Evolutionary conservation across 1,139 yeast species (phyloP).

Genomic region (Candida neerlandica): DNA sequence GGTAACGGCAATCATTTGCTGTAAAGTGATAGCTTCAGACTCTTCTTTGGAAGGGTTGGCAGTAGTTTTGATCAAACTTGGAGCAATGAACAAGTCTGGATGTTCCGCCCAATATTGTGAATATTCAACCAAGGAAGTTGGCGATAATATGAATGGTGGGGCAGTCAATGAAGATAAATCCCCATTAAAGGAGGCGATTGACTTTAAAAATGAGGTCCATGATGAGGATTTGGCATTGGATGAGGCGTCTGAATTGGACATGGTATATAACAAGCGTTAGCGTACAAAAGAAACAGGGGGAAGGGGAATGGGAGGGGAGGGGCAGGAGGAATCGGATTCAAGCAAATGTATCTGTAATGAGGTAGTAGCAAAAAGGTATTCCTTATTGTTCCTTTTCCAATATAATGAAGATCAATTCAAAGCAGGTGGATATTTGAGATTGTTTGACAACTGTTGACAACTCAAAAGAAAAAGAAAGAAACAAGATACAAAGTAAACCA

Average conservation of each 20-base stretch:
- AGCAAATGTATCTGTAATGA: background rate
- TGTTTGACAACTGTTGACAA: background rate
- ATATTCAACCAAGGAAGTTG: constrained; percentile 86
- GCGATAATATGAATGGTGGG: constrained; percentile 95
- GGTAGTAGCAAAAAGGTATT: background rate
- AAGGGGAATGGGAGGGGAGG: background rate
- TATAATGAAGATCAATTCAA: background rate
- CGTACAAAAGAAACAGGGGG: background rate
- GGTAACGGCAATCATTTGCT: constrained; percentile 77
- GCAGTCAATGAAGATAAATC: constrained; percentile 93
- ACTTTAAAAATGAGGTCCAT: constrained; percentile 88
- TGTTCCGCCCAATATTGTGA: constrained; percentile 94
- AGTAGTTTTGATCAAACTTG: constrained; percentile 49
- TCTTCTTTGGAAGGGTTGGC: constrained; percentile 41
- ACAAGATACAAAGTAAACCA: background rate
- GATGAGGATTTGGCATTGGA: constrained; percentile 41
- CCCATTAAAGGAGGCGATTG: constrained; percentile 92
- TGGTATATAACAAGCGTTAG: background rate
- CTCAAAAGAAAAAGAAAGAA: background rate
- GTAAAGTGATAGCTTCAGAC: constrained; percentile 52
- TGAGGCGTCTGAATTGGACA: constrained; percentile 5
- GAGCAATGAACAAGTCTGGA: constrained; percentile 77
- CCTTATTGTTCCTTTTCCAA: background rate
- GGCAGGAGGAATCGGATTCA: background rate
- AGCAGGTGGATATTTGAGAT: background rate